phyloP scores from a whole-genome alignment of 2,329 filamentous ascomycete genomes.

The Verticillium nubilum region DNA sequence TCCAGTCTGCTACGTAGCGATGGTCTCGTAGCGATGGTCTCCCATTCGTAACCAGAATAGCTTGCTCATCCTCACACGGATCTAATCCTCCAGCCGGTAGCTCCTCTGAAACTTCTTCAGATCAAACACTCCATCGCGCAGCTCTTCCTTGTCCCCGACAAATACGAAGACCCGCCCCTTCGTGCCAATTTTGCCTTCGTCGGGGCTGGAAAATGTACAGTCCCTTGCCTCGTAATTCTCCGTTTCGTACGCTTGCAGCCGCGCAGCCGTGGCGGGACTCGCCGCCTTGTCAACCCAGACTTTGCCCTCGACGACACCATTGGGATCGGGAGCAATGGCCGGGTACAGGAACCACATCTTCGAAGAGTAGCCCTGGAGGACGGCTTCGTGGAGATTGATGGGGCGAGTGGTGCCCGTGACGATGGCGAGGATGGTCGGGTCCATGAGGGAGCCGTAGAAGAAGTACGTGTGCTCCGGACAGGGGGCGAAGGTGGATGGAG shows the following conservation, averaged over 20 bases:
- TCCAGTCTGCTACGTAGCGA: too few relatives aligned
- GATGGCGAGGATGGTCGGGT: neutral
- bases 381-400: neutral
- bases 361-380: neutral
- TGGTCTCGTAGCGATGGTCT: too few relatives aligned
- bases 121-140: neutral
- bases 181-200: neutral
- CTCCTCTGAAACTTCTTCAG: neutral
- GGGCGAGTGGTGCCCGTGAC: neutral
- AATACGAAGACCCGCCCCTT: neutral
- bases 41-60: too few relatives aligned
- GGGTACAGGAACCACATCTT: neutral
- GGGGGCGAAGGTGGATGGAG: neutral
- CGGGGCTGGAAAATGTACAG: neutral
- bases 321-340: neutral
- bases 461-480: neutral
- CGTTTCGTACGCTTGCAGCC: neutral
- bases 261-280: neutral
- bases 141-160: neutral
- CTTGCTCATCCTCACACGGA: too few relatives aligned
- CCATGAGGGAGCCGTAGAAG: neutral
- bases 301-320: neutral
- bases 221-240: neutral
- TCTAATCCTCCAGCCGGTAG: neutral
- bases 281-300: neutral